phyloP scores from a whole-genome alignment of 2,329 filamentous ascomycete genomes.

The Dothistroma pini region DNA sequence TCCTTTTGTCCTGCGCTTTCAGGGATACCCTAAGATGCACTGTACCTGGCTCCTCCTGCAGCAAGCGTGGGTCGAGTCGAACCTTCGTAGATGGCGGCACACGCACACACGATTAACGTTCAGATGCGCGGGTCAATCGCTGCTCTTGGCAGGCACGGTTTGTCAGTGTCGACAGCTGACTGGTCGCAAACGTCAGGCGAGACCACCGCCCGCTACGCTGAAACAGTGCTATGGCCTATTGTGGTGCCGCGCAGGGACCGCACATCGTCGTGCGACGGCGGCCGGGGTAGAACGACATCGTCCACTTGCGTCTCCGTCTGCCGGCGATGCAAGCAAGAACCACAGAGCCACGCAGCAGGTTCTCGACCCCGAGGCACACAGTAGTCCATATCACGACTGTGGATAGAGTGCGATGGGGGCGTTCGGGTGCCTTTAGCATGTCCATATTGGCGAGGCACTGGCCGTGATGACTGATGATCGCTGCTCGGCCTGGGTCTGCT shows the following conservation, averaged over 20 bases:
- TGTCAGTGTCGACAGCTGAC: not conserved
- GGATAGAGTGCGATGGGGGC: not conserved
- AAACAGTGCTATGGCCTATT: constrained; percentile 1
- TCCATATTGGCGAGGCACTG: not conserved
- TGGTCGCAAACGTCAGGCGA: not conserved
- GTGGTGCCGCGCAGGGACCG: not conserved
- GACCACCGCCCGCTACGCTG: not conserved
- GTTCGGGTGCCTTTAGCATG: not conserved
- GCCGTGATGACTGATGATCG: not conserved
- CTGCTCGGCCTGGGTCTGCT: not conserved
- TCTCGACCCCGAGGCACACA: not conserved
- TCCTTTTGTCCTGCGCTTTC: not conserved
- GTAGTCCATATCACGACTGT: not conserved
- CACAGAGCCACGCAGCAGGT: not conserved
- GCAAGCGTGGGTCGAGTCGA: not conserved
- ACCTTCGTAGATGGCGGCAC: constrained; percentile 3
- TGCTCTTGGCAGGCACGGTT: constrained; percentile 8
- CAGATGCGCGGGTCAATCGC: not conserved
- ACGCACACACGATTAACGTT: not conserved
- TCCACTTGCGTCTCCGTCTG: not conserved
- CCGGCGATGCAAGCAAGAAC: not conserved
- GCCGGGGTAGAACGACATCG: not conserved
- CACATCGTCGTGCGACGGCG: not conserved
- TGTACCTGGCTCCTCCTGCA: constrained; percentile 7
- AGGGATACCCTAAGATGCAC: not conserved